A percentile compares a stretch with the other conserved stretches of the same genome.
phyloP scores from a whole-genome alignment of 441 rosid species.

The Sinapis alba region DNA sequence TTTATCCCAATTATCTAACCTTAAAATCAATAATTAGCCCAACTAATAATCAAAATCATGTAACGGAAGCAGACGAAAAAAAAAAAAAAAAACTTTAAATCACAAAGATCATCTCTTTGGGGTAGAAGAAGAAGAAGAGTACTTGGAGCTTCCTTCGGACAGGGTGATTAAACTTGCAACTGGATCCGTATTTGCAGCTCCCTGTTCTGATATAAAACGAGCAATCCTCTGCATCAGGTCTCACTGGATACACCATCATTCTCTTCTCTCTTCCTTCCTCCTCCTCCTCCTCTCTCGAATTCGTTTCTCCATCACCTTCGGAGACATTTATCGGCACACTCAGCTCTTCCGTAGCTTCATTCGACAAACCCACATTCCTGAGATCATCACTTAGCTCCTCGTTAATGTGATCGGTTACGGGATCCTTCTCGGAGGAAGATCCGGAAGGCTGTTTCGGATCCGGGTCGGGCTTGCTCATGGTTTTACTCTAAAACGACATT shows the following conservation, averaged over 20 bases:
- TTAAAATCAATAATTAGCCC: background rate
- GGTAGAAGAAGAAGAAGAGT: background rate
- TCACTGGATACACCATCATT: conserved; percentile 60
- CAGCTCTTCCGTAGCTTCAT: conserved; percentile 18
- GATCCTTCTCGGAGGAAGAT: conserved; percentile 29
- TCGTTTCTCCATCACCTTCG: conserved; percentile 30
- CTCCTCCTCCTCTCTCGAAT: conserved; percentile 14
- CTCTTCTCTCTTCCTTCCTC: conserved; percentile 35
- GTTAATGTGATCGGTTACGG: conserved; percentile 25
- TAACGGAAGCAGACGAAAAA: background rate
- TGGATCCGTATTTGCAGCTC: conserved; percentile 74
- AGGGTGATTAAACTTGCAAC: conserved; percentile 95
- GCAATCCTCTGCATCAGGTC: conserved; percentile 91
- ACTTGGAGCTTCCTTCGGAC: conserved; percentile 64
- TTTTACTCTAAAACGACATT: conserved; percentile 32
- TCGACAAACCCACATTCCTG: conserved; percentile 37
- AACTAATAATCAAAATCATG: conserved; percentile 4
- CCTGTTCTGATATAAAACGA: conserved; percentile 76
- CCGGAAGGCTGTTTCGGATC: conserved; percentile 35
- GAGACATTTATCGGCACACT: conserved; percentile 35
- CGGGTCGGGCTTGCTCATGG: conserved; percentile 43
- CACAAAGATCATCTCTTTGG: background rate
- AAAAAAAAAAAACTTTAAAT: background rate
- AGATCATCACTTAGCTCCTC: conserved; percentile 38
- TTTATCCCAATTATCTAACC: background rate